These are phyloP conservation scores for Mycocentrospora acerina DNA, from an alignment of 2,329 filamentous ascomycete genomes.

Conservation along the genomic window DNA sequence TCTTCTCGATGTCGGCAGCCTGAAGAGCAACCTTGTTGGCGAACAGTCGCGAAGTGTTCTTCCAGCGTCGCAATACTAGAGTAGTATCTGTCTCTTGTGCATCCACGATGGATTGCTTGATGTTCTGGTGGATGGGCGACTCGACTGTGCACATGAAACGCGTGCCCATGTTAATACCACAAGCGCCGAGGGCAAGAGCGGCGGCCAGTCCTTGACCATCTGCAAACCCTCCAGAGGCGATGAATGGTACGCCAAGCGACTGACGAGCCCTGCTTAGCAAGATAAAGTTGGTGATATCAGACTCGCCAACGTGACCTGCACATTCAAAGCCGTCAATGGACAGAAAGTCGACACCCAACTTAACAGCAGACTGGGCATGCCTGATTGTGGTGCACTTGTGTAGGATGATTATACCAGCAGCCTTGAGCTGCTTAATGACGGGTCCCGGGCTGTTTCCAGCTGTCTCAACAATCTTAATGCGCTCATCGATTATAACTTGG, in stretches of 20 bases:
- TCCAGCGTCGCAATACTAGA: conserved; percentile 85
- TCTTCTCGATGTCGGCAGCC: conserved; percentile 79
- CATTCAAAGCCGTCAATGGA: conserved; percentile 98
- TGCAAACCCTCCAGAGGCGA: conserved; percentile 92
- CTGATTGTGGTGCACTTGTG: conserved; percentile 98
- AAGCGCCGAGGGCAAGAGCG: conserved; percentile 83
- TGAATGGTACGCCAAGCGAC: conserved; percentile 82
- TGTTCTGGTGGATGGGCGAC: conserved; percentile 86
- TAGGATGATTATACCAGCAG: conserved; percentile 73
- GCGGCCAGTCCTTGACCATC: conserved; percentile 92
- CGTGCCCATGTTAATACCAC: conserved; percentile 98
- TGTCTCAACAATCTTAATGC: conserved; percentile 87
- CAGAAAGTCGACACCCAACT: conserved; percentile 94
- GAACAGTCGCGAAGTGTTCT: conserved; percentile 85
- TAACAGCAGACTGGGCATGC: conserved; percentile 87
- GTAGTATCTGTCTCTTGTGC: conserved; percentile 90
- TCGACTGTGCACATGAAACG: conserved; percentile 96
- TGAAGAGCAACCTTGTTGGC: conserved; percentile 84
- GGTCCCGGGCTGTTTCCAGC: conserved; percentile 88
- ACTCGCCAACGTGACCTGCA: conserved; percentile 85
- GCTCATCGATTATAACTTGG: conserved; percentile 89
- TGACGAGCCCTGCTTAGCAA: conserved; percentile 84
- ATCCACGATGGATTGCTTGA: conserved; percentile 89
- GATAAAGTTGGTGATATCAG: conserved; percentile 87
- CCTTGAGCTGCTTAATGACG: conserved; percentile 86